phyloP scores from a whole-genome alignment of 1,284 basidiomycete species.

The Cerrena zonata region DNA sequence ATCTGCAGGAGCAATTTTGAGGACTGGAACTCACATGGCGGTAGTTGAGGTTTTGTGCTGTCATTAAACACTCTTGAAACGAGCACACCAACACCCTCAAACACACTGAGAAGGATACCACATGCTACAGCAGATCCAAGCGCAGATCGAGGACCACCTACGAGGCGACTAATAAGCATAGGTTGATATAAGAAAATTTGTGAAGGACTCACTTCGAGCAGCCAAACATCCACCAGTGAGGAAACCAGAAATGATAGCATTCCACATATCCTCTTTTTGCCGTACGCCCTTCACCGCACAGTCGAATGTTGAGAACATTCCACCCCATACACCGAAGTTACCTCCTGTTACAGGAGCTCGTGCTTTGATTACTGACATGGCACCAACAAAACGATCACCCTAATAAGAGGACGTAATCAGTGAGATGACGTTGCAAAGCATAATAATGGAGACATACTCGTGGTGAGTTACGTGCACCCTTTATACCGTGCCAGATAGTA shows the following conservation, averaged over 20 bases:
- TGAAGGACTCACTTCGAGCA: conserved; percentile 71
- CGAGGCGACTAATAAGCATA: not conserved
- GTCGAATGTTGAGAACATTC: conserved; percentile 95
- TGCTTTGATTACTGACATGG: conserved; percentile 95
- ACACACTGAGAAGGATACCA: conserved; percentile 93
- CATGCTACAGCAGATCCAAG: conserved; percentile 90
- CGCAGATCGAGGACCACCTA: conserved; percentile 88
- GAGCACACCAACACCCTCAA: conserved; percentile 90
- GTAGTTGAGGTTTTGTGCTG: conserved; percentile 69
- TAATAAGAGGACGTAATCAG: conserved; percentile 26
- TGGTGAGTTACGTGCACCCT: conserved; percentile 95
- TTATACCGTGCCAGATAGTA: conserved; percentile 98
- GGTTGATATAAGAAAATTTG: not conserved
- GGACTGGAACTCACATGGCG: conserved; percentile 32
- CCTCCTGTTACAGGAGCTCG: conserved; percentile 96
- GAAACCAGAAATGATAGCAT: conserved; percentile 97
- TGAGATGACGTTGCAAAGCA: not conserved
- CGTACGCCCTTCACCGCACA: conserved; percentile 95
- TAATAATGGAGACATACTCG: conserved; percentile 52
- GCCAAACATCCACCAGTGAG: conserved; percentile 96
- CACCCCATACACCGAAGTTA: conserved; percentile 98
- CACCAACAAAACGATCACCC: conserved; percentile 92
- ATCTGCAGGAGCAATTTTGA: not conserved
- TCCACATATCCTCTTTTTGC: conserved; percentile 99
- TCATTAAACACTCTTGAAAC: conserved; percentile 81